phyloP scores from a whole-genome alignment of 495 filamentous ascomycete genomes.

The Chaetomium fimeti region DNA sequence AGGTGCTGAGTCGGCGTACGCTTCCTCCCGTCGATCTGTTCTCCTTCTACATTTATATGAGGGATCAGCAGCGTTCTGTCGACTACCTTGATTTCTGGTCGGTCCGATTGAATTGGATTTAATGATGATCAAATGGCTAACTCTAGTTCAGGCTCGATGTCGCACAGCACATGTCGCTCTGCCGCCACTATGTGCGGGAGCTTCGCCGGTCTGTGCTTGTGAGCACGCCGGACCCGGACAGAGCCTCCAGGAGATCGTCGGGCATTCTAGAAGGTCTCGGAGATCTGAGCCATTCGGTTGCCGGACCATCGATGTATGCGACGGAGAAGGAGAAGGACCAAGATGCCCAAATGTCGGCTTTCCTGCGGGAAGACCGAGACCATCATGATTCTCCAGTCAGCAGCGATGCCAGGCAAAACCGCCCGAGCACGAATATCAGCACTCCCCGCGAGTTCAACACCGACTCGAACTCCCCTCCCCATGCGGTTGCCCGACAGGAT shows the following conservation, averaged over 20 bases:
- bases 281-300: constrained; percentile 60
- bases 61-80: constrained; percentile 94
- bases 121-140: constrained; percentile 14
- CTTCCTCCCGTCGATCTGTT: constrained; percentile 92
- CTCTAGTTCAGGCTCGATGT: constrained; percentile 87
- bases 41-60: constrained; percentile 99
- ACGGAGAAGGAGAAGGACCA: constrained; percentile 64
- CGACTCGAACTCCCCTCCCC: constrained; percentile 73
- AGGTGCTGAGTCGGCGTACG: constrained; percentile 88
- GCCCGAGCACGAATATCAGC: constrained; percentile 62
- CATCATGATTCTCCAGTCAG: constrained; percentile 64
- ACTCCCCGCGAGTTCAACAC: constrained; percentile 55
- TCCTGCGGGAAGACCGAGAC: constrained; percentile 72
- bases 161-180: constrained; percentile 96
- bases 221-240: constrained; percentile 87
- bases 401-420: constrained; percentile 62
- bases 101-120: constrained; percentile 19
- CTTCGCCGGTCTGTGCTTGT: constrained; percentile 89
- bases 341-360: constrained; percentile 86
- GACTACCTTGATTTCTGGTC: constrained; percentile 99
- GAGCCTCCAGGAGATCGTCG: constrained; percentile 80
- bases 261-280: constrained; percentile 70
- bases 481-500: constrained; percentile 80
- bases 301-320: constrained; percentile 45
- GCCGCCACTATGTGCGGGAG: constrained; percentile 95